These are phyloP conservation scores for Talaromyces sp. DNA, from an alignment of 2,329 filamentous ascomycete genomes.

Conservation along the genomic window DNA sequence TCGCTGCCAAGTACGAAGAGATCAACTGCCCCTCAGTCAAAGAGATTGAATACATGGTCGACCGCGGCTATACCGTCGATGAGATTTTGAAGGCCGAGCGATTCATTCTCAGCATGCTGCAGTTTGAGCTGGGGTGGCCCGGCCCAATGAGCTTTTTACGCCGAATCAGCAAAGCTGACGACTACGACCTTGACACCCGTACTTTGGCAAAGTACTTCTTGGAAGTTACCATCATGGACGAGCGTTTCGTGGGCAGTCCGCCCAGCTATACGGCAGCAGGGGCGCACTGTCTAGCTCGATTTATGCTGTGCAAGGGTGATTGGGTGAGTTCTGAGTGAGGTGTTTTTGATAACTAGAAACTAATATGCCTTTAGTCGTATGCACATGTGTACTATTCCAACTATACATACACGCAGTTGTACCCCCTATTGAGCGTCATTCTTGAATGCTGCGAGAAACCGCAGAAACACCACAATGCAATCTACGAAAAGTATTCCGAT, in stretches of 20 bases:
- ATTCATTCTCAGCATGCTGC: conserved; percentile 95
- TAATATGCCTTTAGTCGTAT: conserved; percentile 53
- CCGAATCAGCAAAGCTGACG: conserved; percentile 95
- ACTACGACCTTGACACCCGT: conserved; percentile 92
- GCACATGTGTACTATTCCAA: conserved; percentile 89
- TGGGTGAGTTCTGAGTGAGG: conserved; percentile 65
- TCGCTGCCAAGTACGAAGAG: conserved; percentile 97
- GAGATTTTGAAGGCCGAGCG: conserved; percentile 96
- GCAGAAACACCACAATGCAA: conserved; percentile 73
- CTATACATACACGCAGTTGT: conserved; percentile 82
- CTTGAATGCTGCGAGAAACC: conserved; percentile 83
- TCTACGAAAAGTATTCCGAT: conserved; percentile 89
- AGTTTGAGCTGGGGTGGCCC: conserved; percentile 96
- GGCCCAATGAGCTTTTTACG: conserved; percentile 98
- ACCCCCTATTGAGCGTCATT: conserved; percentile 70
- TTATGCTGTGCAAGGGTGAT: conserved; percentile 84
- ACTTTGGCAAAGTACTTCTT: conserved; percentile 97
- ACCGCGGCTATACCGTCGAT: conserved; percentile 79
- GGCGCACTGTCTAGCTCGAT: conserved; percentile 82
- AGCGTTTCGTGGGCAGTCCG: conserved; percentile 87
- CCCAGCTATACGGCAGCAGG: conserved; percentile 89
- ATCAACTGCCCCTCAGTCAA: conserved; percentile 94
- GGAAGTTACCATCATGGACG: conserved; percentile 95
- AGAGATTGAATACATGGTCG: conserved; percentile 98
- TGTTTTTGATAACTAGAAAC: not conserved